Evolutionary conservation across 1,139 yeast species (phyloP).

Genomic region (Kurtzmaniella quercitrusa): DNA sequence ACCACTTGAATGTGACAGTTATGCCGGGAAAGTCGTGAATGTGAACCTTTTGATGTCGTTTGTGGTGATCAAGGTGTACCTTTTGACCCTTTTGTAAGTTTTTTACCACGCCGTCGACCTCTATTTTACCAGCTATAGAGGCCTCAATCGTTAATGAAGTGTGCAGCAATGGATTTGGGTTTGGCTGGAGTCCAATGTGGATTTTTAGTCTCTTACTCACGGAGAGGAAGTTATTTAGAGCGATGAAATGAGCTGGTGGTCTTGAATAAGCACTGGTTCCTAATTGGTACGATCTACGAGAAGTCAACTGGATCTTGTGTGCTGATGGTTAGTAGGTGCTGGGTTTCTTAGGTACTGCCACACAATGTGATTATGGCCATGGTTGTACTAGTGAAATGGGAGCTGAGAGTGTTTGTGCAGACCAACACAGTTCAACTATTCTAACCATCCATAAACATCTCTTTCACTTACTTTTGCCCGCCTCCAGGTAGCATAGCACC

Average conservation of each 20-base stretch:
- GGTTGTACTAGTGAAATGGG: too few species aligned
- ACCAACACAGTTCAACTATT: too few species aligned
- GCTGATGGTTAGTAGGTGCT: neutral
- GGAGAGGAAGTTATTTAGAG: neutral
- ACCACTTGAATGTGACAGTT: neutral
- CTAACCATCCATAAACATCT: neutral
- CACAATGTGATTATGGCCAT: too few species aligned
- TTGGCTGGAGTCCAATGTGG: neutral
- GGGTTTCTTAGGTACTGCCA: too few species aligned
- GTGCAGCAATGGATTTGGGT: neutral
- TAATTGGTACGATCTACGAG: constrained; percentile 3
- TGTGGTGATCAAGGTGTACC: neutral
- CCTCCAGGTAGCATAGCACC: constrained; percentile 1
- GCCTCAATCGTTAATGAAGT: constrained; percentile 3
- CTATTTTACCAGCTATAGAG: constrained; percentile 2
- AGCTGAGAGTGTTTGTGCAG: too few species aligned
- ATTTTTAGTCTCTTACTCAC: constrained; percentile 2
- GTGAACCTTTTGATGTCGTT: neutral
- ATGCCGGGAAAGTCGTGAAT: neutral
- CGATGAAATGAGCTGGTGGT: constrained; percentile 2
- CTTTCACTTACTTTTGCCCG: constrained; percentile 1
- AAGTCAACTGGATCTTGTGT: neutral
- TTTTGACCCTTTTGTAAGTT: neutral
- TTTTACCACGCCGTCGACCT: neutral
- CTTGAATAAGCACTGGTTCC: constrained; percentile 1